A percentile compares a stretch with the other conserved stretches of the same genome.
Conservation (phyloP, 768 basidiomycete species). For the Lactarius akahatsu region DNA sequence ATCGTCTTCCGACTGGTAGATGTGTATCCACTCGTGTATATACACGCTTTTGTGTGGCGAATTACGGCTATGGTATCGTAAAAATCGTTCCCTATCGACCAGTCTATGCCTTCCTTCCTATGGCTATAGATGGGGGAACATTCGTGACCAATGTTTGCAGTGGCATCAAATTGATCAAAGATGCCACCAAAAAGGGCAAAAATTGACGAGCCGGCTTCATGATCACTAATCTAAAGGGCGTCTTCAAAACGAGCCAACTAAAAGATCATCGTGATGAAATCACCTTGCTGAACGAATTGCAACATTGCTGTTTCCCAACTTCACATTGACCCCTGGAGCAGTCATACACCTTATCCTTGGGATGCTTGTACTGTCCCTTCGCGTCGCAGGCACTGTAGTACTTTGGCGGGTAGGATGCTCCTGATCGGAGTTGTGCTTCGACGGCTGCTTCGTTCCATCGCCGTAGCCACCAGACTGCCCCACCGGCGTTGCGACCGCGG, state of each 20-base stretch:
- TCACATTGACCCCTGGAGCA: not conserved
- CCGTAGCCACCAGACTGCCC: not conserved
- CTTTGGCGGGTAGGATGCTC: not conserved
- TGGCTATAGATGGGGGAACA: too few species aligned
- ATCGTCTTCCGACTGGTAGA: too few species aligned
- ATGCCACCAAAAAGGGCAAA: not conserved
- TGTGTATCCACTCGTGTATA: too few species aligned
- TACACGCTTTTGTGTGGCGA: too few species aligned
- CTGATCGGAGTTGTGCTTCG: not conserved
- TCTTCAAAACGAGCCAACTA: not conserved
- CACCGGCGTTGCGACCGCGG: slow-evolving; percentile 11
- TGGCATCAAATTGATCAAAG: too few species aligned
- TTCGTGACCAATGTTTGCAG: not conserved
- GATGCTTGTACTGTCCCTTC: not conserved
- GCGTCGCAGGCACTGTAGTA: not conserved
- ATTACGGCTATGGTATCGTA: too few species aligned
- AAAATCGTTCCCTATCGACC: too few species aligned
- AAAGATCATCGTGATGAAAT: not conserved
- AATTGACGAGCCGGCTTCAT: not conserved
- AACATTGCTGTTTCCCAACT: too few species aligned
- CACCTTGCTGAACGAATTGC: not conserved
- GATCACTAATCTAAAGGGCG: not conserved
- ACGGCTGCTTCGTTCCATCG: slow-evolving; percentile 4
- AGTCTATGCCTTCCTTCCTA: too few species aligned
- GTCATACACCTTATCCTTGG: not conserved